phyloP scores from a whole-genome alignment of 2,329 filamentous ascomycete species.

The Fusarium siculi region DNA sequence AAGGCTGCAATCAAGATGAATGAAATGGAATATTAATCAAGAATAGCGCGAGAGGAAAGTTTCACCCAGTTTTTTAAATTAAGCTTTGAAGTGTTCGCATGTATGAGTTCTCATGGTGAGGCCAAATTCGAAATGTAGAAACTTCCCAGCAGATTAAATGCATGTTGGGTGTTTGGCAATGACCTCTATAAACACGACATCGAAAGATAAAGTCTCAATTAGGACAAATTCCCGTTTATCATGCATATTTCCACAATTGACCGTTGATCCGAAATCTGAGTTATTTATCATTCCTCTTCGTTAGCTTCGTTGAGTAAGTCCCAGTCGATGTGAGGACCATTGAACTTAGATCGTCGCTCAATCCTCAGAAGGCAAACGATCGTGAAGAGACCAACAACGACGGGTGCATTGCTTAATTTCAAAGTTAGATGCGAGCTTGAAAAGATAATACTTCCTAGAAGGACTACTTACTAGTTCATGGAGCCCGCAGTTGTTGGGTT shows the following conservation, averaged over 20 bases:
- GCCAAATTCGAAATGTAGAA: too few relatives aligned
- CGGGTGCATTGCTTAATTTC: accelerated
- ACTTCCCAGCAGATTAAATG: accelerated
- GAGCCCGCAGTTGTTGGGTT: not conserved
- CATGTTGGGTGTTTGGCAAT: accelerated
- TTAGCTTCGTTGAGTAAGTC: not conserved
- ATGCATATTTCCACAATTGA: accelerated
- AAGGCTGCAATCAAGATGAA: not conserved
- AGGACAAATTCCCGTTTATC: accelerated
- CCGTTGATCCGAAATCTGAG: accelerated
- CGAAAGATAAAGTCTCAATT: accelerated
- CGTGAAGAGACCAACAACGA: not conserved
- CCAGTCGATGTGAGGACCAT: not conserved
- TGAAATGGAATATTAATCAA: not conserved
- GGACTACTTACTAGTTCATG: not conserved
- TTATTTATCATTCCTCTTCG: not conserved
- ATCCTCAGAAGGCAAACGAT: not conserved
- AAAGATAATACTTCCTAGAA: accelerated
- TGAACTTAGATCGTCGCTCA: not conserved
- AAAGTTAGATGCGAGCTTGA: not conserved
- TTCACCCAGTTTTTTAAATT: too few relatives aligned
- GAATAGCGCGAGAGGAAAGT: accelerated
- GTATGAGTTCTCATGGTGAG: too few relatives aligned
- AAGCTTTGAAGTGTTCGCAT: not conserved
- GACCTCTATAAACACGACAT: accelerated